Evolutionary conservation across 2,329 filamentous ascomycete genomes (phyloP).

Genomic region (Biscogniauxia marginata): DNA sequence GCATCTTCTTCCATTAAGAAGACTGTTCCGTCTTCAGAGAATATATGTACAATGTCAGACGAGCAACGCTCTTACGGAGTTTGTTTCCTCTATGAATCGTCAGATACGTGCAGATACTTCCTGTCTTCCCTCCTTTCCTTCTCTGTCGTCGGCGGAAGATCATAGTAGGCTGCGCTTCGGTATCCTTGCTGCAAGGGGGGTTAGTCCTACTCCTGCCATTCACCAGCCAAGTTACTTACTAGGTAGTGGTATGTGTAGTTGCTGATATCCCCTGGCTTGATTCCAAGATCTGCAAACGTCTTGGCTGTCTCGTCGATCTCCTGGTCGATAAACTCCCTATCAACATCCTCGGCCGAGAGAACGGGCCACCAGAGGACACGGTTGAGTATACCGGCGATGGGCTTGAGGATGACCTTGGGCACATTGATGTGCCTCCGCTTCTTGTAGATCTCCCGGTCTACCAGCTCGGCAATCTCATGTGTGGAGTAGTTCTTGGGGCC

Average conservation of each 20-base stretch:
- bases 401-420: slow-evolving; percentile 77
- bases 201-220: slow-evolving; percentile 16
- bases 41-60: slow-evolving; percentile 39
- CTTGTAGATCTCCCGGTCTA: slow-evolving; percentile 91
- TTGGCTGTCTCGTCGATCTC: slow-evolving; percentile 86
- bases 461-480: slow-evolving; percentile 79
- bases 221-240: slow-evolving; percentile 53
- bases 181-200: slow-evolving; percentile 69
- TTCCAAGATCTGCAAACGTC: slow-evolving; percentile 91
- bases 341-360: slow-evolving; percentile 78
- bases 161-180: slow-evolving; percentile 84
- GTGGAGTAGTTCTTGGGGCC: slow-evolving; percentile 92
- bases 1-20: slow-evolving; percentile 20
- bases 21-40: slow-evolving; percentile 30
- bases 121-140: slow-evolving; percentile 92
- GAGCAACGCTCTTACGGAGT: slow-evolving; percentile 14
- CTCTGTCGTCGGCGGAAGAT: slow-evolving; percentile 91
- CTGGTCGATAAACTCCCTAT: slow-evolving; percentile 92
- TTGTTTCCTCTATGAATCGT: slow-evolving; percentile 65
- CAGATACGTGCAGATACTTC: slow-evolving; percentile 93
- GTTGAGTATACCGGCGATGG: slow-evolving; percentile 73
- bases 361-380: slow-evolving; percentile 85
- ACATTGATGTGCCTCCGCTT: slow-evolving; percentile 87
- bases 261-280: slow-evolving; percentile 82
- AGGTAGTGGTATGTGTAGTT: slow-evolving; percentile 92